Conservation (phyloP, 306 rosid species). For the Medicago lupulina region DNA sequence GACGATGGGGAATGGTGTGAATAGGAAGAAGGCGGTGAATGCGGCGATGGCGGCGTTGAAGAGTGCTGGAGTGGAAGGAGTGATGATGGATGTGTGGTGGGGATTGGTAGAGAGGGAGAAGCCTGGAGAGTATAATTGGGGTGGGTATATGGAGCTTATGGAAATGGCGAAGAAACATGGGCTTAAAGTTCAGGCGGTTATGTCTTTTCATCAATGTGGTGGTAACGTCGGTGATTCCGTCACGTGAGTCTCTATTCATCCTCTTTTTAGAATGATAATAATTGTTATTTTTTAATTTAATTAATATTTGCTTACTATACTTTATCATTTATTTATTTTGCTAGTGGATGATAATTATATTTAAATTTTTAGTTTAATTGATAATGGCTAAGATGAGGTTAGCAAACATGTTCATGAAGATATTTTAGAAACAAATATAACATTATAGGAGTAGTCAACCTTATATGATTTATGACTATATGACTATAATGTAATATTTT, state of each 20-base stretch:
- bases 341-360: not conserved
- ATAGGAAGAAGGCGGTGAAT: constrained; percentile 82
- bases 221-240: constrained; percentile 98
- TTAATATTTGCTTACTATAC: not conserved
- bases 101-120: constrained; percentile 88
- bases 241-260: constrained; percentile 57
- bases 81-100: constrained; percentile 99
- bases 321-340: too few relatives aligned
- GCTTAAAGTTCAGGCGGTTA: constrained; percentile 93
- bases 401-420: not conserved
- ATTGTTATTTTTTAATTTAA: not conserved
- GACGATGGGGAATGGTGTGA: constrained; percentile 76
- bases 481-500: too few relatives aligned
- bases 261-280: not conserved
- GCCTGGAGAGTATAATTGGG: constrained; percentile 86
- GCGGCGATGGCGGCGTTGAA: constrained; percentile 83
- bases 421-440: not conserved
- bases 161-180: constrained; percentile 95
- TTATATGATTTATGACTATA: too few relatives aligned
- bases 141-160: constrained; percentile 77
- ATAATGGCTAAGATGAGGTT: not conserved
- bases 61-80: constrained; percentile 94
- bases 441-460: not conserved
- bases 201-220: constrained; percentile 96
- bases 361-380: not conserved